Conservation (phyloP, 2,329 filamentous ascomycete species). For the Claviceps quebecensis region DNA sequence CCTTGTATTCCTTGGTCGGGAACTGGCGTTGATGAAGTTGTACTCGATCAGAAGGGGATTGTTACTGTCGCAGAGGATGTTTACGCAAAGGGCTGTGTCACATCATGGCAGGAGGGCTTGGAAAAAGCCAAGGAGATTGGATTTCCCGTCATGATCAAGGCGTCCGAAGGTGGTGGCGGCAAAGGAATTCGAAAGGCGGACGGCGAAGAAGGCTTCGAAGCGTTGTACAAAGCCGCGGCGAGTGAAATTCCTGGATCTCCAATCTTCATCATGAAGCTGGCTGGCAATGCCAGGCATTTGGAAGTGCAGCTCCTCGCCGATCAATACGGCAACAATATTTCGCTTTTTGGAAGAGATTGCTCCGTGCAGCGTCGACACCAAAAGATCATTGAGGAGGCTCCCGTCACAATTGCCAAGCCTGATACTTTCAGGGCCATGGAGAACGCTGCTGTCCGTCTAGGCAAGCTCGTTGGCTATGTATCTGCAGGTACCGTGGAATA, state of each 20-base stretch:
- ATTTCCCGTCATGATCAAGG: conserved; percentile 99
- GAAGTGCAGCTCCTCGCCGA: conserved; percentile 96
- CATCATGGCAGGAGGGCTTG: conserved; percentile 80
- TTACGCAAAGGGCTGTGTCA: conserved; percentile 84
- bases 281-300: conserved; percentile 88
- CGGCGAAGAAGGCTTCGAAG: conserved; percentile 68
- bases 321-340: conserved; percentile 99
- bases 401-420: conserved; percentile 85
- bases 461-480: conserved; percentile 90
- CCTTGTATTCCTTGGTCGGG: conserved; percentile 99
- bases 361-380: conserved; percentile 97
- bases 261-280: conserved; percentile 99
- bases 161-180: conserved; percentile 96
- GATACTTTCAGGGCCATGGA: conserved; percentile 93
- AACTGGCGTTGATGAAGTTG: conserved; percentile 72
- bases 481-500: conserved; percentile 98
- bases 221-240: conserved; percentile 86
- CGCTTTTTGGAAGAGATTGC: conserved; percentile 94
- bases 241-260: conserved; percentile 97
- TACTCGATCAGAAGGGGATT: conserved; percentile 66
- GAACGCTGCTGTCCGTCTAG: conserved; percentile 84
- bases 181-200: conserved; percentile 98
- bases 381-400: conserved; percentile 98
- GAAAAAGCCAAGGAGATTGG: conserved; percentile 78
- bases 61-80: conserved; percentile 80